phyloP scores from a whole-genome alignment of 2,329 filamentous ascomycete genomes.

The Aspergillus novoparasiticus region DNA sequence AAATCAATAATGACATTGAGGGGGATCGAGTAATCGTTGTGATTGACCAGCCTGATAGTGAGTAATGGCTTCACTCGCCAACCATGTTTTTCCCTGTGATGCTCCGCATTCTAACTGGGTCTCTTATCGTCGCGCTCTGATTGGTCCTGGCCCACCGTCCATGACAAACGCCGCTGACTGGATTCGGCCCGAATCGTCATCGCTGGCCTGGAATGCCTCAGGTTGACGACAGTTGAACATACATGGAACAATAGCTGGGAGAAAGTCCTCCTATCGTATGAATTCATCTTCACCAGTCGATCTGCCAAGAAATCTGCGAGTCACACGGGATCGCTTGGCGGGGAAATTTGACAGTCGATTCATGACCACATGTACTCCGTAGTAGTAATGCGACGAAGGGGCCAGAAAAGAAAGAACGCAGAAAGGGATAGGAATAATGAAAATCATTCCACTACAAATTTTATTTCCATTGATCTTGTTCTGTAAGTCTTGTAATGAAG shows the following conservation, averaged over 20 bases:
- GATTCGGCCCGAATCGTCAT: conserved; percentile 16
- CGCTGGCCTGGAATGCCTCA: not conserved
- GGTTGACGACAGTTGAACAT: not conserved
- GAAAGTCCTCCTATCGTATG: not conserved
- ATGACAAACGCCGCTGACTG: conserved; percentile 41
- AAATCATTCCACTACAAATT: not conserved
- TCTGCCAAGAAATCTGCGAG: not conserved
- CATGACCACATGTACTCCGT: not conserved
- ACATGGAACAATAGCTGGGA: not conserved
- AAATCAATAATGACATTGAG: not conserved
- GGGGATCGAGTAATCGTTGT: not conserved
- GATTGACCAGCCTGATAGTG: not conserved
- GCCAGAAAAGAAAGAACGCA: not conserved
- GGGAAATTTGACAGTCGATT: not conserved
- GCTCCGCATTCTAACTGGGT: conserved; percentile 14
- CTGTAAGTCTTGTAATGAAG: not conserved
- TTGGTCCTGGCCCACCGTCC: conserved; percentile 23
- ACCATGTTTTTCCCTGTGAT: conserved; percentile 1
- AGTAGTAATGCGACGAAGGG: not conserved
- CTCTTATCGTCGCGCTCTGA: conserved; percentile 31
- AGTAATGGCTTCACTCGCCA: conserved; percentile 1
- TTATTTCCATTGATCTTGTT: not conserved
- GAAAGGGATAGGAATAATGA: not conserved
- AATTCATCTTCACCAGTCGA: not conserved
- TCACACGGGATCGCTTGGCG: not conserved